Conservation (phyloP, 2,329 filamentous ascomycete species). For the Emydomyces testavorans region DNA sequence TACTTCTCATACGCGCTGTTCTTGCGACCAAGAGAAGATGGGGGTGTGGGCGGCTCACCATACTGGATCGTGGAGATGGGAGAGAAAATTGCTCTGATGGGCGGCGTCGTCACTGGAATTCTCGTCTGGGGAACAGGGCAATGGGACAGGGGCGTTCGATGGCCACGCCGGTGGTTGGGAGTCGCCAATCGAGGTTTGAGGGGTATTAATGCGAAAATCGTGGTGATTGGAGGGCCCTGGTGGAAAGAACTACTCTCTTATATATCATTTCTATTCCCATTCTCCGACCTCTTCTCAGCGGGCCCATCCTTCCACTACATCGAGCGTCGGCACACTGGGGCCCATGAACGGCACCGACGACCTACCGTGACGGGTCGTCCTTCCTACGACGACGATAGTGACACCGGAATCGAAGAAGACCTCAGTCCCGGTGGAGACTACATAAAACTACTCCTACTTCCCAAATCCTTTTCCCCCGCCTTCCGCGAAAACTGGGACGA, state of each 20-base stretch:
- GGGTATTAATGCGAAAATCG: conserved; percentile 91
- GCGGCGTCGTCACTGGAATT: conserved; percentile 73
- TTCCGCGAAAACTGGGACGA: conserved; percentile 97
- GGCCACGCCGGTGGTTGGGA: conserved; percentile 83
- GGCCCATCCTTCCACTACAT: conserved; percentile 63
- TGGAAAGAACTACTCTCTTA: conserved; percentile 66
- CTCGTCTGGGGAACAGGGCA: conserved; percentile 91
- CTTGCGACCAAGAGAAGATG: conserved; percentile 91
- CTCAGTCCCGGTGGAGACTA: conserved; percentile 81
- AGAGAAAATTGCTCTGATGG: conserved; percentile 84
- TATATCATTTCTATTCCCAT: conserved; percentile 65
- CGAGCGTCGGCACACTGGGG: conserved; percentile 41
- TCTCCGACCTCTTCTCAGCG: conserved; percentile 52
- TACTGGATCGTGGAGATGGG: conserved; percentile 92
- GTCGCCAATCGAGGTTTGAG: conserved; percentile 82
- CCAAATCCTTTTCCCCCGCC: conserved; percentile 87
- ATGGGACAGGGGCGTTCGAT: conserved; percentile 88
- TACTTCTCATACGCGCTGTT: conserved; percentile 86
- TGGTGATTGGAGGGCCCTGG: conserved; percentile 72
- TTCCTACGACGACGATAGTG: conserved; percentile 12
- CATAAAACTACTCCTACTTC: conserved; percentile 77
- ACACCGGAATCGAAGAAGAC: conserved; percentile 63
- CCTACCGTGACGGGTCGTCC: conserved; percentile 4
- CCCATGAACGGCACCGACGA: conserved; percentile 15
- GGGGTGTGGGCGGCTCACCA: conserved; percentile 81